These are phyloP conservation scores for Sherardia arvensis DNA, from an alignment of 257 asterid genomes.

Conservation along the genomic window DNA sequence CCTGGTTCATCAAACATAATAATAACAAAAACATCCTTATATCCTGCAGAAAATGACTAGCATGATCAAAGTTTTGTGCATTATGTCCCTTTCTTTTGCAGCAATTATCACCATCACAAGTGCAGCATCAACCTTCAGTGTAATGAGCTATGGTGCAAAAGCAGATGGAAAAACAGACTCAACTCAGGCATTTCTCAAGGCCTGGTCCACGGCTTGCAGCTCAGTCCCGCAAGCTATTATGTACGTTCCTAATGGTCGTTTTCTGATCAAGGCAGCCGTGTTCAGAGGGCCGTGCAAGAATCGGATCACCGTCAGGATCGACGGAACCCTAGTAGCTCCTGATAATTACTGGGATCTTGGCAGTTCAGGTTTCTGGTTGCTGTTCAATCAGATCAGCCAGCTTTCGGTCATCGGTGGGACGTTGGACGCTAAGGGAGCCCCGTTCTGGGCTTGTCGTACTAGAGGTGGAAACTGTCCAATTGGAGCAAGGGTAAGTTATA, in stretches of 20 bases:
- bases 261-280: conserved; percentile 27
- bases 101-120: conserved; percentile 9
- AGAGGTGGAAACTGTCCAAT: conserved; percentile 46
- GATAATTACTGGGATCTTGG: conserved; percentile 29
- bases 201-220: conserved; percentile 64
- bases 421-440: conserved; percentile 47
- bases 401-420: conserved; percentile 41
- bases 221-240: conserved; percentile 36
- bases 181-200: conserved; percentile 40
- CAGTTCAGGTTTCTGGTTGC: conserved; percentile 44
- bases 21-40: background rate
- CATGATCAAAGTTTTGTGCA: conserved; percentile 2
- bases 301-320: conserved; percentile 28
- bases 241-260: conserved; percentile 51
- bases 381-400: conserved; percentile 33
- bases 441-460: conserved; percentile 42
- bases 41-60: conserved; percentile 11
- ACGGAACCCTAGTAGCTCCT: conserved; percentile 55
- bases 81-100: conserved; percentile 11
- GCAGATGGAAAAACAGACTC: conserved; percentile 67
- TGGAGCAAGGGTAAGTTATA: conserved; percentile 49
- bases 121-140: conserved; percentile 34
- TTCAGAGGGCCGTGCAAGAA: conserved; percentile 56
- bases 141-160: conserved; percentile 44
- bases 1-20: background rate